These are phyloP conservation scores for Dionaea muscipula DNA, from an alignment of 179 eudicot species.

Conservation along the genomic window DNA sequence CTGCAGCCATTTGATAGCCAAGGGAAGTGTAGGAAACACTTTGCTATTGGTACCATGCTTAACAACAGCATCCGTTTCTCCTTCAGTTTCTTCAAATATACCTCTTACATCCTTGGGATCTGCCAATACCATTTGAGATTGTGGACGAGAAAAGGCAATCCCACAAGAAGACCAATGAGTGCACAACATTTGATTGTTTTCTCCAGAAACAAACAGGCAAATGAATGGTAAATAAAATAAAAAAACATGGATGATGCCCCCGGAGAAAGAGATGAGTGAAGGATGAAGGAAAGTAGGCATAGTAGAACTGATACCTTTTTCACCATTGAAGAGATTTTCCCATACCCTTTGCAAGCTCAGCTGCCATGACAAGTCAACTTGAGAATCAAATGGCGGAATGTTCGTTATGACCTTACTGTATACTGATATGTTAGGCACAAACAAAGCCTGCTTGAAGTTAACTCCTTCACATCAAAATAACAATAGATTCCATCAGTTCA, in stretches of 20 bases:
- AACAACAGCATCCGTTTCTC: conserved; percentile 27
- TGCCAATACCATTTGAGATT: conserved; percentile 22
- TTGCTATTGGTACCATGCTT: conserved; percentile 42
- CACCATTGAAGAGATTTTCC: conserved; percentile 52
- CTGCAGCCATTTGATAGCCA: conserved; percentile 87
- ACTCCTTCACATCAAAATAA: conserved; percentile 44
- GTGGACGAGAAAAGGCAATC: not conserved
- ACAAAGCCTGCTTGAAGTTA: conserved; percentile 71
- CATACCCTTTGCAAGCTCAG: conserved; percentile 64
- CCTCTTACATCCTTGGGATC: conserved; percentile 27
- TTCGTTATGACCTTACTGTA: conserved; percentile 56
- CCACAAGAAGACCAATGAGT: too few species aligned
- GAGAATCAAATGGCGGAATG: conserved; percentile 36
- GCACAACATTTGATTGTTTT: too few species aligned
- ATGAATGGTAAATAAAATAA: not conserved
- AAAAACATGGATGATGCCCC: not conserved
- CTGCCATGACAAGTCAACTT: conserved; percentile 88
- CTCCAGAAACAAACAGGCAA: not conserved
- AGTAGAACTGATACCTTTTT: conserved; percentile 47
- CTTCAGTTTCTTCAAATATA: conserved; percentile 23
- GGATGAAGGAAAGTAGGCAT: not conserved
- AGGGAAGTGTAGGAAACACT: conserved; percentile 77
- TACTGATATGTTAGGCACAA: conserved; percentile 85
- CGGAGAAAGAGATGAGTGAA: not conserved
- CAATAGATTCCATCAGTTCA: not conserved